These are phyloP conservation scores for Apiotrichum laibachii DNA, from an alignment of 1,284 basidiomycete species.

Conservation along the genomic window DNA sequence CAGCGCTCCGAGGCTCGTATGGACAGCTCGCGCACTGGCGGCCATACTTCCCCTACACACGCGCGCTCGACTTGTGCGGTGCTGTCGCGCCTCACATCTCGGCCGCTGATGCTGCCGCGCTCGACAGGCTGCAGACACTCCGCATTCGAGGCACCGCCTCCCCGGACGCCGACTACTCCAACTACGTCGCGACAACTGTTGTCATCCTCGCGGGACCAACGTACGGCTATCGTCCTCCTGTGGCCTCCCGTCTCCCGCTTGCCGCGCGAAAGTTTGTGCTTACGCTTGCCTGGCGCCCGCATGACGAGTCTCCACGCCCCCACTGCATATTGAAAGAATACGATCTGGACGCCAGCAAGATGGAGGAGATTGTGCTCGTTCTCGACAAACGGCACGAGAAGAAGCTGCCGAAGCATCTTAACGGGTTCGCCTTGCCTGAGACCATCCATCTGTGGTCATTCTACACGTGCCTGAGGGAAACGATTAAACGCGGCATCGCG, in stretches of 20 bases:
- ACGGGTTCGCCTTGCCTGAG: no score
- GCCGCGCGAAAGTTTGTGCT: no score
- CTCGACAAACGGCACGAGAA: not conserved
- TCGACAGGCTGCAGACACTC: not conserved
- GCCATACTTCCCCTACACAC: not conserved
- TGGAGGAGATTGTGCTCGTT: not conserved
- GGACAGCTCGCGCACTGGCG: not conserved
- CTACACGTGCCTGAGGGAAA: no score
- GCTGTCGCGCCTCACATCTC: not conserved
- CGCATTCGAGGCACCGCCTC: not conserved
- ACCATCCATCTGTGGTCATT: no score
- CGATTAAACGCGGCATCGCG: no score
- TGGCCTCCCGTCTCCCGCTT: no score
- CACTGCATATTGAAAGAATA: not conserved
- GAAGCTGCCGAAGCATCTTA: not conserved
- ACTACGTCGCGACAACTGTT: no score
- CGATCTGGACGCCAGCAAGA: not conserved
- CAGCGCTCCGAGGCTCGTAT: not conserved
- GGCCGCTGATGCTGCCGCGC: not conserved
- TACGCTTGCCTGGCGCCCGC: not conserved
- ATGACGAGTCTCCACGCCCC: not conserved
- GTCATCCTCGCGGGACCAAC: no score
- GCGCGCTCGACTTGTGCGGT: conserved; percentile 1
- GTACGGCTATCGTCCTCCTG: no score
- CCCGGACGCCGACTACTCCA: not conserved